A percentile compares a stretch with the other conserved stretches of the same genome.
Evolutionary conservation across 2,329 filamentous ascomycete genomes (phyloP).

Genomic region (Aureobasidium sp.): DNA sequence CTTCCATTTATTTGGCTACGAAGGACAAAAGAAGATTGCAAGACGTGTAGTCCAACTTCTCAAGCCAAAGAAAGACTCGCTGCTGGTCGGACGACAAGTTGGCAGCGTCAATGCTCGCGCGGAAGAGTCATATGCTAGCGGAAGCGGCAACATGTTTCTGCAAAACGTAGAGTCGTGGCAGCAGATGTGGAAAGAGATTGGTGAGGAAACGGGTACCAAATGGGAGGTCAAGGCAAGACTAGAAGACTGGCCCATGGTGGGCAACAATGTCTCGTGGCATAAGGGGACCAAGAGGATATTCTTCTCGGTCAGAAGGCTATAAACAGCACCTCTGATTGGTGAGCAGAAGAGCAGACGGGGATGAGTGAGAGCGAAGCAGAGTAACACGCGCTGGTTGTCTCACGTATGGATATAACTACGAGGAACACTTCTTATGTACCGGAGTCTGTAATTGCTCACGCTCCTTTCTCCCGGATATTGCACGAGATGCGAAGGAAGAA

Average conservation of each 20-base stretch:
- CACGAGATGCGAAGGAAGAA: no score
- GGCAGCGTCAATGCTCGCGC: conserved; percentile 23
- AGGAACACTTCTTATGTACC: background rate
- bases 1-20: conserved; percentile 38
- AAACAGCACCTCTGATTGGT: background rate
- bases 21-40: conserved; percentile 31
- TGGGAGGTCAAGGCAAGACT: conserved; percentile 28
- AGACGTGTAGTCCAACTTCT: conserved; percentile 28
- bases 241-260: conserved; percentile 14
- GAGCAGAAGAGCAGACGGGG: no score
- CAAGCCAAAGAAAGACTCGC: conserved; percentile 26
- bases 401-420: background rate
- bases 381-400: background rate
- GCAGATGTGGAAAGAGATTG: conserved; percentile 33
- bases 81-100: conserved; percentile 34
- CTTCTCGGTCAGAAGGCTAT: conserved; percentile 12
- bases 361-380: background rate
- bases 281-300: conserved; percentile 10
- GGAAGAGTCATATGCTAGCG: conserved; percentile 1
- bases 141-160: conserved; percentile 23
- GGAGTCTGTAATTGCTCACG: no score
- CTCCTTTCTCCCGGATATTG: no score
- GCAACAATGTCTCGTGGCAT: conserved; percentile 3
- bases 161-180: conserved; percentile 32
- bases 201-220: conserved; percentile 29